Conservation (phyloP, 2,329 filamentous ascomycete genomes). For the Metarhizium guizhouense region DNA sequence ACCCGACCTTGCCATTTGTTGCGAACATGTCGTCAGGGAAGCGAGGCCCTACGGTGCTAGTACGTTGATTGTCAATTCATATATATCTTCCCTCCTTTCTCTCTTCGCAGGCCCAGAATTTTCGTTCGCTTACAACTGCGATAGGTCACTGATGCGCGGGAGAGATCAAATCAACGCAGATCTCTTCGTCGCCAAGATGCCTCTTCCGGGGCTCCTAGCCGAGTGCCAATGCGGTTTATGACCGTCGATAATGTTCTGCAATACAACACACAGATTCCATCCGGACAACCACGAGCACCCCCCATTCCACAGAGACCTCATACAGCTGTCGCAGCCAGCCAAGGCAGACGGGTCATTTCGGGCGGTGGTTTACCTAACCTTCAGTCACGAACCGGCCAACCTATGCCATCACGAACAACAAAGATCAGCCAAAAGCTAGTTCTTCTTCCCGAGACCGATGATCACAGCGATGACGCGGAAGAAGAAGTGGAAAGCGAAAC, state of each 20-base stretch:
- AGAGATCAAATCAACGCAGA: conserved; percentile 24
- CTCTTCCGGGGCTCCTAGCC: conserved; percentile 18
- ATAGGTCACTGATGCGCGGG: conserved; percentile 30
- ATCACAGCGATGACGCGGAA: conserved; percentile 44
- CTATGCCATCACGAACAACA: conserved; percentile 74
- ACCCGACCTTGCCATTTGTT: not conserved
- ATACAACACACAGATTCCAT: conserved; percentile 89
- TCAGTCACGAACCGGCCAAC: conserved; percentile 40
- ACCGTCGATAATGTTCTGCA: conserved; percentile 92
- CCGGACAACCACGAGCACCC: conserved; percentile 75
- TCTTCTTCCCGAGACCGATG: conserved; percentile 72
- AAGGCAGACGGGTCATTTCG: conserved; percentile 17
- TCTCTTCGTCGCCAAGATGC: conserved; percentile 24
- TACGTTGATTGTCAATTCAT: conserved; percentile 21
- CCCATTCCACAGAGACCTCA: conserved; percentile 35
- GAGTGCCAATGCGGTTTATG: conserved; percentile 62
- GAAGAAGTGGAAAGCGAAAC: conserved; percentile 47
- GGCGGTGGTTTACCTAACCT: conserved; percentile 31
- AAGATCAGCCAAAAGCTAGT: conserved; percentile 98
- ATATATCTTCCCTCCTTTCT: too few relatives aligned
- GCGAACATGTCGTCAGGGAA: conserved; percentile 36
- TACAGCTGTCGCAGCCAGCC: conserved; percentile 8
- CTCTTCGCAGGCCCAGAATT: not conserved
- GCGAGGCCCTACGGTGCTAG: conserved; percentile 52
- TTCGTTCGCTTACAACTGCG: conserved; percentile 7